Conservation (phyloP, 2,329 filamentous ascomycete genomes). For the Mariannaea sp. region DNA sequence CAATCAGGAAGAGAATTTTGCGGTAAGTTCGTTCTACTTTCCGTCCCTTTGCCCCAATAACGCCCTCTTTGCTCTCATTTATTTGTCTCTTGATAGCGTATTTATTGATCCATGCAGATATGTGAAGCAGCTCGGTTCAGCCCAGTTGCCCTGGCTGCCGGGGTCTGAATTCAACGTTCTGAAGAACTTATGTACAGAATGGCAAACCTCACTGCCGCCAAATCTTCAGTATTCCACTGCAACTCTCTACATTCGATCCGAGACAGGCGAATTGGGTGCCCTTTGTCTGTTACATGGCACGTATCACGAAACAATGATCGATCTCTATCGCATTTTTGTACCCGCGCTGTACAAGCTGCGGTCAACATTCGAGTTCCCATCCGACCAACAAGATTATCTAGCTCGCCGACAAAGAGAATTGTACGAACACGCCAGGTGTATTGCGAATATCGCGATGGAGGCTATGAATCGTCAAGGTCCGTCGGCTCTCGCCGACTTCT, state of each 20-base stretch:
- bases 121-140: slow-evolving; percentile 21
- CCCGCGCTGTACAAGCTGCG: slow-evolving; percentile 22
- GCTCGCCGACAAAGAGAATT: background rate
- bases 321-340: slow-evolving; percentile 24
- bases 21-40: background rate
- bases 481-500: slow-evolving; percentile 17
- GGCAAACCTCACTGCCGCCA: slow-evolving; percentile 16
- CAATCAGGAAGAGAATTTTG: slow-evolving; percentile 21
- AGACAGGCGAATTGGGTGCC: slow-evolving; percentile 20
- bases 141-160: slow-evolving; percentile 20
- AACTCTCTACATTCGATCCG: slow-evolving; percentile 22
- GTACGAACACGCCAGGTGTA: slow-evolving; percentile 17
- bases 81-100: too few relatives aligned
- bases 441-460: slow-evolving; percentile 15
- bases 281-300: slow-evolving; percentile 25
- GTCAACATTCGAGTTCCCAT: slow-evolving; percentile 20
- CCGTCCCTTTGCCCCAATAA: too few relatives aligned
- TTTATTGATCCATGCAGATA: background rate
- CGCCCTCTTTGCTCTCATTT: too few relatives aligned
- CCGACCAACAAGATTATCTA: background rate
- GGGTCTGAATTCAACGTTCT: slow-evolving; percentile 22
- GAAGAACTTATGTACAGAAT: slow-evolving; percentile 5
- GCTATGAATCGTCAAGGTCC: slow-evolving; percentile 20
- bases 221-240: slow-evolving; percentile 17
- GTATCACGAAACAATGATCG: slow-evolving; percentile 24